Evolutionary conservation across 2,329 filamentous ascomycete genomes (phyloP), one percentile per base, ranked within the genome.

Genomic region (Cladosporium halotolerans): DNA sequence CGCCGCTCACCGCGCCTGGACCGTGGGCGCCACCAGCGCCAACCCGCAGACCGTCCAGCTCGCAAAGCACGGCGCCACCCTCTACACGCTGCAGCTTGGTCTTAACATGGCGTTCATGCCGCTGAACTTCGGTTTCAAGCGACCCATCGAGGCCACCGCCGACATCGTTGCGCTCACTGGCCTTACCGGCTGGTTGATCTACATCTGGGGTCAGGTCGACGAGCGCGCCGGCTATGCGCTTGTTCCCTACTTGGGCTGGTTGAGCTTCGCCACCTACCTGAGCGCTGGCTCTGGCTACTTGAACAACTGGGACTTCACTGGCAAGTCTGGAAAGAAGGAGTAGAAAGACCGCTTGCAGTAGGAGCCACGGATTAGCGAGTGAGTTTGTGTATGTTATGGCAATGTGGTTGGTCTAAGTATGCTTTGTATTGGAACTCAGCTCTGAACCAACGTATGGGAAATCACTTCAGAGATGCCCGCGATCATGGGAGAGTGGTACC

Each of bases 91-190:
- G 55, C 91, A 96, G 72, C 83, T 96, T 6, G 87, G 79, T 9
- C 77, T 96, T 48, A 96, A 96, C 69, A 76, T 95, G 31, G 70
- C 85, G 51, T 97, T 89, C 89, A 96, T 90, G 81, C 92, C 92
- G 10, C 79, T 96, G 9, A 96, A 96, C 79, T 96, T 96, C 67
- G 79, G 81, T n/a, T 66, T 85, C 47, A 84, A 85, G 59, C 81
- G 82, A 13, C 89, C 90, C 1, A 77, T 85, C 49, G 81, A 83
- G 65, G 90, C 91, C 3, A 82, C 88, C 6, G 78, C 79, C 28
- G 88, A 96, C 67, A 85, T 95, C 47, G 72, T 88, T 28, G 78
- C 84, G 0, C 76, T 96, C 8, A 76, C 85, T 0, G 89, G 86
- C 8, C 74, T 85, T 31, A 87, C 88, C 45, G 80, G 78, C 6